Conservation (phyloP, 768 basidiomycete genomes). For the Astraeus odoratus region DNA sequence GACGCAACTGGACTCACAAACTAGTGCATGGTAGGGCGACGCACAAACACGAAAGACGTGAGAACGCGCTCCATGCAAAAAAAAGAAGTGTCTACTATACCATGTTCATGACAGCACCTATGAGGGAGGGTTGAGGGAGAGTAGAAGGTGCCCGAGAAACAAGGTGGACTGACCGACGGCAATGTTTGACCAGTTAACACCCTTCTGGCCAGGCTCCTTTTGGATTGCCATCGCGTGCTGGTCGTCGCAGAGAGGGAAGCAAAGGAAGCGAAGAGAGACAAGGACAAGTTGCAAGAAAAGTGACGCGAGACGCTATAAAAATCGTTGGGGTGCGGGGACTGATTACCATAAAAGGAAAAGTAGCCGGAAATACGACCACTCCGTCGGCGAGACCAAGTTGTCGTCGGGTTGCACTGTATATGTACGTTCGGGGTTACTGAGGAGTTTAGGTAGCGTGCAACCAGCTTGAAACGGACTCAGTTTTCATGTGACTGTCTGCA, state of each 20-base stretch:
- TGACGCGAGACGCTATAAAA: not conserved
- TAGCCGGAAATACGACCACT: not conserved
- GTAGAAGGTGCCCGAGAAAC: conserved; percentile 6
- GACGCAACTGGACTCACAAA: conserved; percentile 34
- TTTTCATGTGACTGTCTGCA: no score
- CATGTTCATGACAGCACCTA: conserved; percentile 99
- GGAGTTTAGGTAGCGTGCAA: no score
- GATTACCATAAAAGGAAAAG: not conserved
- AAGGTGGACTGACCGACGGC: conserved; percentile 66
- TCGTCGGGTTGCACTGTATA: no score
- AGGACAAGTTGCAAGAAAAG: not conserved
- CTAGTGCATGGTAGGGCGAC: conserved; percentile 20
- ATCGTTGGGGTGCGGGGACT: not conserved
- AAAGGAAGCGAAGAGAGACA: conserved; percentile 6
- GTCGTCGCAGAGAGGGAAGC: conserved; percentile 13
- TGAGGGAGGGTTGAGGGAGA: conserved; percentile 13
- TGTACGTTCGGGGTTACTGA: no score
- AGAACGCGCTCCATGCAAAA: conserved; percentile 1
- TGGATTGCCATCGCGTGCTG: conserved; percentile 62
- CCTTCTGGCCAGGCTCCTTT: conserved; percentile 86
- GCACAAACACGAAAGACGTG: conserved; percentile 5
- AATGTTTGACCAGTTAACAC: conserved; percentile 91
- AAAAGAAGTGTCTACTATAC: conserved; percentile 45
- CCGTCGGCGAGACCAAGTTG: no score
- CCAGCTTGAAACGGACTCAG: no score